These are phyloP conservation scores for Firmiana major DNA, from an alignment of 345 rosid genomes.

Conservation along the genomic window DNA sequence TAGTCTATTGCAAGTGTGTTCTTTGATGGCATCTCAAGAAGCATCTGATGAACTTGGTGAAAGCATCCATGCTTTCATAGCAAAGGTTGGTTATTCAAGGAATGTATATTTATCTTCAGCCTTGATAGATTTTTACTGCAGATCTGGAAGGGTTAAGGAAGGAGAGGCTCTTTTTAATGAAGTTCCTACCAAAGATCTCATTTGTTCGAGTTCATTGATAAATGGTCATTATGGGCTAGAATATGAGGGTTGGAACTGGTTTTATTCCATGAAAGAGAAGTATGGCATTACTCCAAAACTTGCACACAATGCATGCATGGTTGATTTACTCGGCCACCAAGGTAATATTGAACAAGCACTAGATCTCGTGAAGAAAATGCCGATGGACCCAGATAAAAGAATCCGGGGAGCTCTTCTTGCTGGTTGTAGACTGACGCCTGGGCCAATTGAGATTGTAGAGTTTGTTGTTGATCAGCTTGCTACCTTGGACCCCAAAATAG, in stretches of 20 bases:
- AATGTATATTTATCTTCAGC: constrained; percentile 29
- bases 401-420: constrained; percentile 12
- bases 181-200: constrained; percentile 25
- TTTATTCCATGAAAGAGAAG: constrained; percentile 15
- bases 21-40: constrained; percentile 26
- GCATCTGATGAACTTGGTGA: constrained; percentile 19
- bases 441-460: constrained; percentile 24
- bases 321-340: constrained; percentile 34
- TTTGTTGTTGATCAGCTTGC: constrained; percentile 10
- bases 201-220: constrained; percentile 36
- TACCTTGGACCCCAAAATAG: constrained; percentile 13
- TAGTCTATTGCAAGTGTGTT: constrained; percentile 26
- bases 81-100: constrained; percentile 7
- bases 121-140: constrained; percentile 31
- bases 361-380: constrained; percentile 26
- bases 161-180: constrained; percentile 25
- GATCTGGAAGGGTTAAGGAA: constrained; percentile 26
- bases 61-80: constrained; percentile 17
- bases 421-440: constrained; percentile 25
- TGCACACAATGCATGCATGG: constrained; percentile 24
- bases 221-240: constrained; percentile 34
- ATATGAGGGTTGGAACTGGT: constrained; percentile 29
- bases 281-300: constrained; percentile 4
- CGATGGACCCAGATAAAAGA: constrained; percentile 29
- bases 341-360: constrained; percentile 32